phyloP scores from a whole-genome alignment of 106 monocot genomes.

The Platanthera zijinensis region DNA sequence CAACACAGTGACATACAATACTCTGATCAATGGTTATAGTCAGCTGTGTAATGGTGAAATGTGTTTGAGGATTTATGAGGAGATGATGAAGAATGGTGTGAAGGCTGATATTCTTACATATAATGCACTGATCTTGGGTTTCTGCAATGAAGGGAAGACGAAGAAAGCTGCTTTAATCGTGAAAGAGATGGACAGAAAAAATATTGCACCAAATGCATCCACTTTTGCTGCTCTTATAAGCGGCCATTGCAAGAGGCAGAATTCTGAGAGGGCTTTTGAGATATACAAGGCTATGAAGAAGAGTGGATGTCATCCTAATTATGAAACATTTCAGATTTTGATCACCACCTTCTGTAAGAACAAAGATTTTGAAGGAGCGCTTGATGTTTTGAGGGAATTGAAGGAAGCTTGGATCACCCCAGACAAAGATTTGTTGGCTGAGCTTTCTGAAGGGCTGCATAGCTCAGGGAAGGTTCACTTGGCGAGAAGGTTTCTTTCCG shows the following conservation, averaged over 20 bases:
- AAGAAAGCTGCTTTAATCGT: conserved; percentile 64
- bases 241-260: conserved; percentile 81
- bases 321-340: conserved; percentile 44
- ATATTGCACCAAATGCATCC: conserved; percentile 51
- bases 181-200: conserved; percentile 45
- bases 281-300: conserved; percentile 79
- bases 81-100: conserved; percentile 58
- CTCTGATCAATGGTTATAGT: conserved; percentile 61
- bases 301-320: conserved; percentile 48
- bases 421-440: conserved; percentile 39
- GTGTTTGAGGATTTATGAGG: conserved; percentile 58
- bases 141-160: conserved; percentile 87
- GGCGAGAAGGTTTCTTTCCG: conserved; percentile 17
- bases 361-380: conserved; percentile 68
- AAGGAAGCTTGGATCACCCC: conserved; percentile 50
- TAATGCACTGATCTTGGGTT: conserved; percentile 65
- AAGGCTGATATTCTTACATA: conserved; percentile 65
- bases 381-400: conserved; percentile 65
- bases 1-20: conserved; percentile 56
- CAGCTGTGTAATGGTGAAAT: conserved; percentile 38
- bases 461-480: conserved; percentile 37
- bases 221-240: conserved; percentile 69
- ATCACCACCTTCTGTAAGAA: conserved; percentile 67
- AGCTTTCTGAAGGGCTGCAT: conserved; percentile 43
- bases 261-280: conserved; percentile 84